Base-by-base conservation (phyloP, 2,329 filamentous ascomycete species). In the Colletotrichum acutatum region DNA sequence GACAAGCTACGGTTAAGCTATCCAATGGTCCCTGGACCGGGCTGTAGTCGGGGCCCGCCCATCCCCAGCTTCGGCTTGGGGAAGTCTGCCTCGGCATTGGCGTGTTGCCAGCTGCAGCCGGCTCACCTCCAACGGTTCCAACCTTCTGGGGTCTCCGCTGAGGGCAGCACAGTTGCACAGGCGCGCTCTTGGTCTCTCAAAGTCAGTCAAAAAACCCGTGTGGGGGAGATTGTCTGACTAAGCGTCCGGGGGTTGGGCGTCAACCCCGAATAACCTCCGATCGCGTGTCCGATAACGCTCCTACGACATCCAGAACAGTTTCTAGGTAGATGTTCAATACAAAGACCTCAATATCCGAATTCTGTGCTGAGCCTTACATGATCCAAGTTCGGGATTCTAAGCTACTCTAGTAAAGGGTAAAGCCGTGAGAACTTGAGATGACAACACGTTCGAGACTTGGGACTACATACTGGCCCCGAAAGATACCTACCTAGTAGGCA, bases 41-140 rank as follows among this genome's bases (percentile, higher is more conserved):
- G 30, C 28, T 65, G 56, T 54, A 54, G 60, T 70, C 54, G 70
- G 70, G 59, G 60, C 66, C 60, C 16, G 37, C 16, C 37, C 37
- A 34, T 59, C 66, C 68, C 66, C 54, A 73, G 67, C 71, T 65
- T 73, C 71, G 71, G 71, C 71, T 66, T 61, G 49, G 70, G 67
- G 32, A 57, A 65, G 61, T 49, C 54, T 70, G 71, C 71, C 71
- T 74, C 71, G 71, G 71, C 71, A 74, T 71, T 71, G 68, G 62
- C 60, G 56, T n/a, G 61, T 28, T 26, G 54, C 60, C 66, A 71
- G 61, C 57, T 71, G 66, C 66, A 72, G 66, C 66, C 70, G 66
- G 26, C 46, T 52, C 49, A 60, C 37, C 67, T 52, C 61, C 67
- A 58, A 63, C 49, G 54, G 28, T 60, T 52, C 61, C 67, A 58